A percentile compares a stretch with the other conserved stretches of the same genome.
Evolutionary conservation across 2,329 filamentous ascomycete genomes (phyloP).

Genomic region (Colletotrichum graminicola): DNA sequence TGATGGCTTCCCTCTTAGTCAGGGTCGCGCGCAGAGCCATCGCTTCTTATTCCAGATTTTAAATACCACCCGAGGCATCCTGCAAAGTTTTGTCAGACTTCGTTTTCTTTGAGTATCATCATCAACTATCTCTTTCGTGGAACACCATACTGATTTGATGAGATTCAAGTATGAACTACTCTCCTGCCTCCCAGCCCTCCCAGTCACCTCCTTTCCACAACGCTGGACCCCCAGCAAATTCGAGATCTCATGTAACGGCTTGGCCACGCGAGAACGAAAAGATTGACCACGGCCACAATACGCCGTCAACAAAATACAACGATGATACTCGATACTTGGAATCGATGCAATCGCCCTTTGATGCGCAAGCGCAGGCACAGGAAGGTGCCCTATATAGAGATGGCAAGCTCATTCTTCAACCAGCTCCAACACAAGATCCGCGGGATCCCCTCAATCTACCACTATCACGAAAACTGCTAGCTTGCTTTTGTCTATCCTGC

Average conservation of each 20-base stretch:
- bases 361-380: not conserved
- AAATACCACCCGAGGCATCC: not conserved
- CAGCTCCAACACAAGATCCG: slow-evolving; percentile 24
- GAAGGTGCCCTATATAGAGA: slow-evolving; percentile 14
- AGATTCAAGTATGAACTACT: not conserved
- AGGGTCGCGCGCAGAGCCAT: not conserved
- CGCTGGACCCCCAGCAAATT: not conserved
- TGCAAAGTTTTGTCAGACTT: not conserved
- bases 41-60: not conserved
- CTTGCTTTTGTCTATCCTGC: slow-evolving; percentile 26
- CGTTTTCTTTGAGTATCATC: not conserved
- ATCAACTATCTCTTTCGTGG: not conserved
- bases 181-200: not conserved
- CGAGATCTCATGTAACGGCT: not conserved
- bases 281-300: not conserved
- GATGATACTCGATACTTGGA: not conserved
- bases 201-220: not conserved
- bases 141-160: not conserved
- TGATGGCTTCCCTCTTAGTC: not conserved
- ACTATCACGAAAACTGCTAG: slow-evolving; percentile 6
- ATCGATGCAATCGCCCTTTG: not conserved
- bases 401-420: slow-evolving; percentile 30
- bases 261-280: slow-evolving; percentile 10
- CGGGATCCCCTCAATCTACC: slow-evolving; percentile 32
- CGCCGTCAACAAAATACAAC: not conserved